Evolutionary conservation across 2,329 filamentous ascomycete genomes (phyloP), one percentile per base, ranked within the genome.

Genomic region (Fusarium piperis): DNA sequence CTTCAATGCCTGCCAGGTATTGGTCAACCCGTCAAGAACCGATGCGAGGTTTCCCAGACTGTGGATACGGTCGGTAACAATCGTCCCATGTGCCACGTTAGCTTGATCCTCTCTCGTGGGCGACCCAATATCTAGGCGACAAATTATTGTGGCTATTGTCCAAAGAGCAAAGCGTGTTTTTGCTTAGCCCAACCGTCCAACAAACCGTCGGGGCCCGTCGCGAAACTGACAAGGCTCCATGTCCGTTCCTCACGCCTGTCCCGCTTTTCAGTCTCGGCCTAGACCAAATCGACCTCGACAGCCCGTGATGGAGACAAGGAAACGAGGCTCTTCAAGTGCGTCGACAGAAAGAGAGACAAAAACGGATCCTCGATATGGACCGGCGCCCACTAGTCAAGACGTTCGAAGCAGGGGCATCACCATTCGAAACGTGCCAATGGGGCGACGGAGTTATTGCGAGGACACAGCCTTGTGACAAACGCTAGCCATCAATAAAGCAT

Each of bases 361-460:
- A 56, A 56, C 51, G 59, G 59, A 62, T 35, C 48, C 48, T 36
- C 39, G 39, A 57, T 44, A 66, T 41, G 65, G 53, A n/a, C 64
- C 41, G 30, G 44, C 51, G 51, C 32, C 41, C 62, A 53, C 67
- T 61, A 52, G 59, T 57, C 38, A 59, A 64, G 41, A 67, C 69
- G 70, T 70, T 68, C 56, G 38, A 59, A 63, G 59, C 62, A 60
- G 61, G 69, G 61, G 30, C 20, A 16, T 23, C 13, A 20, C 52
- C 64, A 68, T 72, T 55, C 38, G 60, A 70, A 68, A 68, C 69
- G 73, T 74, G 65, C 72, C 65, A 72, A 76, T 73, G 52, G 62
- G 10, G 64, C 16, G 48, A 59, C 55, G 33, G 66, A 61, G 56
- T 70, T n/a, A 18, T 51, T 18, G 16, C 7, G 26, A 35, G 41